Conservation (phyloP, 371 early-diverging fungal genomes). For the Lichtheimia ornata region DNA sequence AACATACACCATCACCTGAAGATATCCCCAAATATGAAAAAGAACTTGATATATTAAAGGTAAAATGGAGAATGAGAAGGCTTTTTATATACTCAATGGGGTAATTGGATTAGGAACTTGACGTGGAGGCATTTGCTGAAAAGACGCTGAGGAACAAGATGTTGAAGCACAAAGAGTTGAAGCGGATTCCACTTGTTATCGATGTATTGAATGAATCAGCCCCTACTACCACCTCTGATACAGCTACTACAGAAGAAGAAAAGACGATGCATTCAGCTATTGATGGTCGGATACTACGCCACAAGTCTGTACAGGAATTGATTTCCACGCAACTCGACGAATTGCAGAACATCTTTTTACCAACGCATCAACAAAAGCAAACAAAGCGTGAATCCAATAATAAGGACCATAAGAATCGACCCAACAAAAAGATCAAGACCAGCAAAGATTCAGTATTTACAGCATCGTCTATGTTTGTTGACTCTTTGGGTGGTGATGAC, state of each 20-base stretch:
- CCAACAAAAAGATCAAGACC: slow-evolving; percentile 7
- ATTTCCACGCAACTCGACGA: slow-evolving; percentile 18
- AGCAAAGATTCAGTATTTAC: not conserved
- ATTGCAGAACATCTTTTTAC: slow-evolving; percentile 21
- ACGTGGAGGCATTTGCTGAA: slow-evolving; percentile 37
- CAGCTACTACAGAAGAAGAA: slow-evolving; percentile 15
- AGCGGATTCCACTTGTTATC: slow-evolving; percentile 14
- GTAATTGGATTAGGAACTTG: slow-evolving; percentile 23
- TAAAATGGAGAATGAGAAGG: not conserved
- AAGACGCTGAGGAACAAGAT: slow-evolving; percentile 34
- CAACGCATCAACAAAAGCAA: not conserved
- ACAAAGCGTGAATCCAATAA: not conserved
- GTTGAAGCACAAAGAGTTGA: slow-evolving; percentile 26
- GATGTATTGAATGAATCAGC: not conserved
- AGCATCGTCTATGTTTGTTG: slow-evolving; percentile 35
- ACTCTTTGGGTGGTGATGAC: slow-evolving; percentile 22
- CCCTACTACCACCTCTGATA: not conserved
- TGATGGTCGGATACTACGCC: slow-evolving; percentile 32
- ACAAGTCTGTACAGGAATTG: slow-evolving; percentile 26
- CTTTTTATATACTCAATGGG: not conserved
- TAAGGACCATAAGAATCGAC: slow-evolving; percentile 21
- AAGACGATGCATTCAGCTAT: slow-evolving; percentile 19
- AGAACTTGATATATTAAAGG: slow-evolving; percentile 39
- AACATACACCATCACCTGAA: slow-evolving; percentile 17
- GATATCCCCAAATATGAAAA: slow-evolving; percentile 31